Percentiles rank a stretch among this genome's conserved stretches.
Evolutionary conservation across 1,284 basidiomycete genomes (phyloP).

Genomic region (Pseudozyma tsukubaensis): DNA sequence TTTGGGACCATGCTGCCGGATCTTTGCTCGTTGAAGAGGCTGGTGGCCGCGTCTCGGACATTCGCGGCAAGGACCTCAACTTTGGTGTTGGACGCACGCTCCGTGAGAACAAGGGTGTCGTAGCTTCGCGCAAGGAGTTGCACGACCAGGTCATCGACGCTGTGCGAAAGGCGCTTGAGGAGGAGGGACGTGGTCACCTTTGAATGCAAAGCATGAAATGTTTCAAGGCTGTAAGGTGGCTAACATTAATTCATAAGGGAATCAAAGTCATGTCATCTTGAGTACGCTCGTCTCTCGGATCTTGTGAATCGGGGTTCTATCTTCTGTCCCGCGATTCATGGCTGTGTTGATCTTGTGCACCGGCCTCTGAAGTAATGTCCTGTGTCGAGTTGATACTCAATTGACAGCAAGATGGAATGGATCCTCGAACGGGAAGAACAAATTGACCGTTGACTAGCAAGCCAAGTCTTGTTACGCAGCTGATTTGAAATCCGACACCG

Average conservation of each 20-base stretch:
- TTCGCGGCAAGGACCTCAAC: constrained; percentile 81
- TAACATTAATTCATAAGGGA: no score
- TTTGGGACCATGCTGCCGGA: constrained; percentile 96
- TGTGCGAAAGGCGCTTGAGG: constrained; percentile 76
- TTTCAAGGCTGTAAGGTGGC: background rate
- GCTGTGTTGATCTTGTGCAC: no score
- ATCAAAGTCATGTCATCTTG: no score
- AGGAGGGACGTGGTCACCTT: constrained; percentile 69
- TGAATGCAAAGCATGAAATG: constrained; percentile 1
- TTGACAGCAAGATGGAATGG: no score
- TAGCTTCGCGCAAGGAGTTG: constrained; percentile 78
- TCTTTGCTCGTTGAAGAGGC: constrained; percentile 87
- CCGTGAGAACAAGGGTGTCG: constrained; percentile 85
- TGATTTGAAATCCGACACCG: background rate
- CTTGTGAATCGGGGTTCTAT: no score
- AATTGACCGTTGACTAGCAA: no score
- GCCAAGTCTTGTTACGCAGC: background rate
- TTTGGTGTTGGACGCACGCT: constrained; percentile 89
- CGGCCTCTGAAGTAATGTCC: no score
- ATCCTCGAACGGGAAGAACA: no score
- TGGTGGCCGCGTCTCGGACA: constrained; percentile 86
- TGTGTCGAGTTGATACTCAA: no score
- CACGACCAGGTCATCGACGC: constrained; percentile 80
- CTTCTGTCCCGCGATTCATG: no score
- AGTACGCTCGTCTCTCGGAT: no score